Evolutionary conservation across 345 rosid species (phyloP).

Genomic region (Excoecaria agallocha): DNA sequence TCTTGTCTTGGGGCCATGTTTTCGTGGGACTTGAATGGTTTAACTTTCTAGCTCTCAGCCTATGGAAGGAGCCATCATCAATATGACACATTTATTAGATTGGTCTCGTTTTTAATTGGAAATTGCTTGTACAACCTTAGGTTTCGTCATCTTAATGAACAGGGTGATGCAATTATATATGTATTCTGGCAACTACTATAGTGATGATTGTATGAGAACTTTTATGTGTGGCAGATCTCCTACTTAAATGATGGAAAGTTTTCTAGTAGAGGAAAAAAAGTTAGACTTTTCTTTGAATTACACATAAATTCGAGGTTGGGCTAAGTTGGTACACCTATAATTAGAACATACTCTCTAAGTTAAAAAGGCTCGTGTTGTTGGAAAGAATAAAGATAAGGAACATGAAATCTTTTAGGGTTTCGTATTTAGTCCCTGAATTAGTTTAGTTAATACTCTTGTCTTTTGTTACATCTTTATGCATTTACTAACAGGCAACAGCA

Average conservation of each 20-base stretch:
- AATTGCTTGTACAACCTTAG: neutral
- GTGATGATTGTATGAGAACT: neutral
- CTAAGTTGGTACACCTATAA: neutral
- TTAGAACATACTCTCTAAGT: neutral
- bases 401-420: neutral
- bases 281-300: neutral
- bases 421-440: neutral
- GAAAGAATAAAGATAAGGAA: neutral
- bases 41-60: neutral
- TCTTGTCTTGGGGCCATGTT: neutral
- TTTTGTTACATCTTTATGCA: too few species aligned
- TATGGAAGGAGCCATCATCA: neutral
- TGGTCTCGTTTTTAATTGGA: neutral
- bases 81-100: neutral
- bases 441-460: too few species aligned
- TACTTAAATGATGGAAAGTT: neutral
- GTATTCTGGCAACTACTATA: neutral
- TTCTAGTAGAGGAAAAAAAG: neutral
- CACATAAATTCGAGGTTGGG: neutral
- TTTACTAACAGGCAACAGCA: neutral
- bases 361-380: neutral
- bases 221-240: neutral
- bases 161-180: neutral
- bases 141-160: neutral
- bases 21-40: conserved; percentile 10